Base-by-base conservation (phyloP, 116 monocot species). In the Dioscorea cayenensis region DNA sequence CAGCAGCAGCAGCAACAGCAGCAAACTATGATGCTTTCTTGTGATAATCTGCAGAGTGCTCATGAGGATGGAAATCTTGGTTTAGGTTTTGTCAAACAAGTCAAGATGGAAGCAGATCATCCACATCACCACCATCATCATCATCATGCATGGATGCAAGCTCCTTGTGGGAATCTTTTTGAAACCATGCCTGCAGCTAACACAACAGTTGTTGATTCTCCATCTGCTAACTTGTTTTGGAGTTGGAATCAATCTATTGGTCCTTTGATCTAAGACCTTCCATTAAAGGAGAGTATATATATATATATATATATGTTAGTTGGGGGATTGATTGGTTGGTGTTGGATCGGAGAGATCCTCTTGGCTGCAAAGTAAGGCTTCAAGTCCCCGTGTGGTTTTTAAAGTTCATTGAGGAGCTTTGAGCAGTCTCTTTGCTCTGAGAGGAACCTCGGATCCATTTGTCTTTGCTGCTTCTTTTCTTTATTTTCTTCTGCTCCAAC, bases 361-460 rank as follows among this genome's bases (percentile, higher is more conserved):
- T 86, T 77, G 81, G 86, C 29, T 81, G 86, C 89, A 83, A 64
- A 55, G 12, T 12, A 43, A 82, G 19, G 70, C 62, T 76, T 69
- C 80, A 62, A 63, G 36, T 32, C 71, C 71, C 72, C 71, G 9
- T 68, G 67, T 71, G 18, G 63, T 58, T 78, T 79, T 78, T 66
- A 10, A 55, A 59, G n/a, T 50, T 72, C 74, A 68, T 67, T 76
- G 72, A 36, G 79, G 73, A 68, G 63, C 63, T 29, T 43, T 43
- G 66, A 59, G 70, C 71, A 51, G 66, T 49, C 38, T 21, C 18
- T 84, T 86, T 90, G 90, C 86, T 71, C 84, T 52, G 83, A 90
- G 86, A 90, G 79, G 90, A 90, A 79, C 83, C 86, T 86, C 79
- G 83, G 89, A 90, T 90, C 90, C 90, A 78, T 79, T 71, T 27